Base-by-base conservation (phyloP, 1,139 yeast species). In the Yamadazyma spencermartinsiae region DNA sequence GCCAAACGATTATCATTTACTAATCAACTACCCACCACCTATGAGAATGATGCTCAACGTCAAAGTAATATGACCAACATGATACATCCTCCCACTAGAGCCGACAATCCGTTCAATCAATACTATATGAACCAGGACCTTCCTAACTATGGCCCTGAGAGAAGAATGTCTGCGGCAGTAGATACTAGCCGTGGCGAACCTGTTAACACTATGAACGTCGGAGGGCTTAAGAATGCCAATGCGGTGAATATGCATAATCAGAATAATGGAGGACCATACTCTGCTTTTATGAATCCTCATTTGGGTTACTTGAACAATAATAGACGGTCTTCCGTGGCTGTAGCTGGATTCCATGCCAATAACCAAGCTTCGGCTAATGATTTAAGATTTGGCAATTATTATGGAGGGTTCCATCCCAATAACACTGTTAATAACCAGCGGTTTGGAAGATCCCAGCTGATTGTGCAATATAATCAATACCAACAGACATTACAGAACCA, bases 1-100 rank as follows among this genome's bases (percentile, higher is more conserved):
- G 59, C 59, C 50, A 44, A 71, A 42, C 66, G 69, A 49, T 68
- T 50, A 57, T 65, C 61, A 40, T 71, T 68, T 44, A 68, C 75
- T 12, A 70, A 68, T 48, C 74, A 69, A 42, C 58, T 76, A 14
- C 80, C 81, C 20, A 69, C 75, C 3, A 77, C 82, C 1, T 76
- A 73, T 50, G 82, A 77, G 52, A 54, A 67, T 39, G 69, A 61
- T 16, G 30, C 25, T 16, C 39, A 38, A 12, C 13, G 34, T 3
- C 37, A 31, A 18, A 46, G 15, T 4, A 31, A 49, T 12, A 54
- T 50, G 1, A 62, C 65, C 1, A 71, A 69, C 11, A 62, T 56
- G 40, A 58, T 69, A 16, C 68, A 68, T 34, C 76, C 77, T 8
- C 78, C 77, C 3, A 65, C 75, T 0, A 58, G 78, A 35, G 76